phyloP scores from a whole-genome alignment of 73 alveolate genomes.

The Tetrahymena elliotti region DNA sequence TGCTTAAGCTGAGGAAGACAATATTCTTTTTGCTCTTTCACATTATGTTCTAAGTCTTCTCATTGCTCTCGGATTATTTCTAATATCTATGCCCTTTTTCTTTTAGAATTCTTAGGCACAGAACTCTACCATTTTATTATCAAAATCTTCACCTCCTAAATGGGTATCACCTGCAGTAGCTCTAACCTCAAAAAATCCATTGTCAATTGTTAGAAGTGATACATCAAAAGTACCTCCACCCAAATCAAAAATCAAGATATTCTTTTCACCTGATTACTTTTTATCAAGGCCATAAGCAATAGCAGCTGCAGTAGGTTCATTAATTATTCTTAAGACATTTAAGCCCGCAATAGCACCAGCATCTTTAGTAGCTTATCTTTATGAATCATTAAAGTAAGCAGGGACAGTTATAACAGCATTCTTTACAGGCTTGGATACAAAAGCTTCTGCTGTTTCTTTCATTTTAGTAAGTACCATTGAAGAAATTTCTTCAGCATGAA shows the following conservation, averaged over 20 bases:
- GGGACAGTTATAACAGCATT: slow-evolving; percentile 87
- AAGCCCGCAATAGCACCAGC: slow-evolving; percentile 94
- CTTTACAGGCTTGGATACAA: slow-evolving; percentile 59
- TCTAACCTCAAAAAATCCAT: slow-evolving; percentile 84
- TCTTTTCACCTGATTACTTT: slow-evolving; percentile 55
- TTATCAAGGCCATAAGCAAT: slow-evolving; percentile 70
- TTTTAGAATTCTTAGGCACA: slow-evolving; percentile 55
- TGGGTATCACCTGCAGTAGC: slow-evolving; percentile 88
- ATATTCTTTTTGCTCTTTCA: slow-evolving; percentile 83
- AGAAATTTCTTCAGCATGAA: slow-evolving; percentile 90
- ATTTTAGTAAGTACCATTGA: slow-evolving; percentile 86
- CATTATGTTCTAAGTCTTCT: slow-evolving; percentile 74
- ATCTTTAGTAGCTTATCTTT: slow-evolving; percentile 92
- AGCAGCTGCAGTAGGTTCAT: slow-evolving; percentile 84
- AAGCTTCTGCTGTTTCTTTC: slow-evolving; percentile 87
- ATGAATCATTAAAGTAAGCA: slow-evolving; percentile 71
- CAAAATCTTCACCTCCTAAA: slow-evolving; percentile 97
- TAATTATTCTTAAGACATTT: slow-evolving; percentile 78
- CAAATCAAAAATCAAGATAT: slow-evolving; percentile 73
- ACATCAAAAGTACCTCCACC: slow-evolving; percentile 90
- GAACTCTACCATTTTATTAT: slow-evolving; percentile 67
- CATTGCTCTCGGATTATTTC: slow-evolving; percentile 53
- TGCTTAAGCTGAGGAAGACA: slow-evolving; percentile 63
- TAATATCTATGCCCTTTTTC: slow-evolving; percentile 49
- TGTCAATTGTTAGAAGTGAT: slow-evolving; percentile 66